These are phyloP conservation scores for Coleophoma eucalyptorum DNA, from an alignment of 2,329 filamentous ascomycete species.

Conservation along the genomic window DNA sequence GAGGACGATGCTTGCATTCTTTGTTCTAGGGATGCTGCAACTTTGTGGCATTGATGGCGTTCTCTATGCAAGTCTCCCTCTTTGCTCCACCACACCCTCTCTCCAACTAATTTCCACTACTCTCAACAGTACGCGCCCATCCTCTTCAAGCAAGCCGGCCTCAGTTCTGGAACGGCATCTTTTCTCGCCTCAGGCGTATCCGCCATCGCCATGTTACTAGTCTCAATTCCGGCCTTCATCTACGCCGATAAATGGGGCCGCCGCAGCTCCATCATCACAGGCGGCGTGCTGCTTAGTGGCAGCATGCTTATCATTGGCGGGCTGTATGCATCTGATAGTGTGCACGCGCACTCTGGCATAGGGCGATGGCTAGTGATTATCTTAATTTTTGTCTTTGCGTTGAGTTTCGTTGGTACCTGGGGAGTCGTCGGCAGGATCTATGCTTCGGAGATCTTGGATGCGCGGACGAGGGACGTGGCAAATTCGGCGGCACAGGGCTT, in stretches of 20 bases:
- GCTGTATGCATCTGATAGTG: conserved; percentile 43
- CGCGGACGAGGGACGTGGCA: conserved; percentile 46
- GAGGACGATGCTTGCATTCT: conserved; percentile 45
- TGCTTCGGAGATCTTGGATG: conserved; percentile 52
- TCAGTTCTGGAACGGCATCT: conserved; percentile 45
- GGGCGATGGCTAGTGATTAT: conserved; percentile 46
- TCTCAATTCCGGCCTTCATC: conserved; percentile 50
- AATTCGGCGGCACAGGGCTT: conserved; percentile 43
- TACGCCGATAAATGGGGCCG: conserved; percentile 55
- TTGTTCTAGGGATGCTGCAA: conserved; percentile 53
- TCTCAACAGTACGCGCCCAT: conserved; percentile 49
- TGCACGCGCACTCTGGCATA: conserved; percentile 32
- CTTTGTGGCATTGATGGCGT: conserved; percentile 57
- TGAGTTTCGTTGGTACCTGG: conserved; percentile 44
- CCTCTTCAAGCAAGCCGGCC: conserved; percentile 54
- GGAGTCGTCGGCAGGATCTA: conserved; percentile 51
- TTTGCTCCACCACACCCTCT: neutral
- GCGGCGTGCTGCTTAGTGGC: conserved; percentile 43
- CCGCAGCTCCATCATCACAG: conserved; percentile 47
- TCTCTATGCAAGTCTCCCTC: conserved; percentile 42
- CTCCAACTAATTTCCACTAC: neutral
- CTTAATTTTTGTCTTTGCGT: conserved; percentile 42
- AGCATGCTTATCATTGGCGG: conserved; percentile 49
- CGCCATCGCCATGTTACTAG: conserved; percentile 49
- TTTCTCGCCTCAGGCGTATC: conserved; percentile 59